Base-by-base conservation (phyloP, 208 protist genomes). In the Porcisia deanei region DNA sequence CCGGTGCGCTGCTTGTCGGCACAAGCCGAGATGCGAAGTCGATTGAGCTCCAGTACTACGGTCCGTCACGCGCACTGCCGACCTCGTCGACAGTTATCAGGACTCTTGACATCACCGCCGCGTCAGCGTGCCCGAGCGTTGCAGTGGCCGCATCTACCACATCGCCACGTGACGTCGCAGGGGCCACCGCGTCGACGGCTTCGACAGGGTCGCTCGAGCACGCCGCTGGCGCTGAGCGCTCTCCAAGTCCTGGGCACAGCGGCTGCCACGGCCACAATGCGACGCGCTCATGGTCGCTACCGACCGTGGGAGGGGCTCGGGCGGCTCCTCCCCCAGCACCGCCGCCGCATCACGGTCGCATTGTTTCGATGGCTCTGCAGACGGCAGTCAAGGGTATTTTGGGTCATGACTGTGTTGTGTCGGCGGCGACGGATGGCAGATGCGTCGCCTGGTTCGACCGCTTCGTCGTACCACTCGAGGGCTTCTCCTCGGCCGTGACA, bases 361-460 rank as follows among this genome's bases (percentile, higher is more conserved):
- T 83, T 39, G 75, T 83, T 20, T 77, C 79, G 57, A 82, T 92
- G 55, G 81, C 85, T 18, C 75, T 88, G 66, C 88, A 93, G 65
- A 85, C 88, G 49, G 54, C 84, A 22, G 77, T 67, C 34, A 34
- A 73, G n/a, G 86, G 82, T 34, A 68, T 84, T 34, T 76, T 79
- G 64, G 82, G 78, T 12, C 71, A 67, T 25, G 85, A 83, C 76
- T 87, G 81, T 66, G 75, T 93, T 30, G 63, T 92, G 9, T 87
- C 84, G 0, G 80, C 85, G n/a, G 82, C 81, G 37, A 80, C 82
- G 9, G 85, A 92, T 66, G 87, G 85, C 30, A 77, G 65, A n/a
- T 95, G 91, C 79, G 74, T 73, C 57, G 82, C 87, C 25, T 95
- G 88, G 84, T 71, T 91, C 30, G 84, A 80, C 45, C 71, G 77